Percentiles rank a stretch among this genome's conserved stretches.
phyloP scores from a whole-genome alignment of 371 early-diverging fungal genomes.

The Phascolomyces articulosus region DNA sequence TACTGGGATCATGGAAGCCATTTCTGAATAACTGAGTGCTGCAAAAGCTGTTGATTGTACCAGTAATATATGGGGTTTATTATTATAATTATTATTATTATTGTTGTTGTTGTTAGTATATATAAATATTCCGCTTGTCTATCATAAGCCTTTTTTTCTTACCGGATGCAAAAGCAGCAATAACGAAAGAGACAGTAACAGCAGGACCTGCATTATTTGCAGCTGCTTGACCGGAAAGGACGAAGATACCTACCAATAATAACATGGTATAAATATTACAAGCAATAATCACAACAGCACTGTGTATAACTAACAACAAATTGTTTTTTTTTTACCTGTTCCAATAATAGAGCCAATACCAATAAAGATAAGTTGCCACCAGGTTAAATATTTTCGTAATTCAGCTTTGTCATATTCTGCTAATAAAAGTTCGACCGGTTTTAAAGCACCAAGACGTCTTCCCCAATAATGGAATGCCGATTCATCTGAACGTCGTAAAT shows the following conservation, averaged over 20 bases:
- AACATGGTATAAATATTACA: too few species aligned
- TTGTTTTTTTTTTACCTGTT: constrained; percentile 33
- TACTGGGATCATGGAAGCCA: constrained; percentile 84
- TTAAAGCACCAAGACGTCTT: constrained; percentile 52
- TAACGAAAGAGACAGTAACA: constrained; percentile 73
- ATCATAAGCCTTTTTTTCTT: constrained; percentile 4
- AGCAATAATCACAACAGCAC: too few species aligned
- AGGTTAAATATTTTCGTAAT: constrained; percentile 47
- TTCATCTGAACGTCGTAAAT: constrained; percentile 48
- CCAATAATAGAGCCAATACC: constrained; percentile 82
- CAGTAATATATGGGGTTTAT: too few species aligned
- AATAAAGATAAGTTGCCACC: constrained; percentile 53
- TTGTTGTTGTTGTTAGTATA: not conserved
- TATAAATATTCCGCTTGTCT: not conserved
- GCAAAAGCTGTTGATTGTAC: too few species aligned
- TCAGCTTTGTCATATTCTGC: constrained; percentile 49
- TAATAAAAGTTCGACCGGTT: constrained; percentile 55
- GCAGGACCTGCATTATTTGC: constrained; percentile 80
- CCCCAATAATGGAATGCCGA: constrained; percentile 36
- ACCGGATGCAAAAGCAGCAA: constrained; percentile 73
- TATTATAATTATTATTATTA: constrained; percentile 3
- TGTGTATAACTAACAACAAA: constrained; percentile 61
- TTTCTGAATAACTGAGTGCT: constrained; percentile 81
- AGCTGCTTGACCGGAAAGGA: constrained; percentile 75
- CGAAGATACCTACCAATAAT: constrained; percentile 51